Base-by-base conservation (phyloP, 139 green algal genomes). In the Limnomonas spitsbergensis region DNA sequence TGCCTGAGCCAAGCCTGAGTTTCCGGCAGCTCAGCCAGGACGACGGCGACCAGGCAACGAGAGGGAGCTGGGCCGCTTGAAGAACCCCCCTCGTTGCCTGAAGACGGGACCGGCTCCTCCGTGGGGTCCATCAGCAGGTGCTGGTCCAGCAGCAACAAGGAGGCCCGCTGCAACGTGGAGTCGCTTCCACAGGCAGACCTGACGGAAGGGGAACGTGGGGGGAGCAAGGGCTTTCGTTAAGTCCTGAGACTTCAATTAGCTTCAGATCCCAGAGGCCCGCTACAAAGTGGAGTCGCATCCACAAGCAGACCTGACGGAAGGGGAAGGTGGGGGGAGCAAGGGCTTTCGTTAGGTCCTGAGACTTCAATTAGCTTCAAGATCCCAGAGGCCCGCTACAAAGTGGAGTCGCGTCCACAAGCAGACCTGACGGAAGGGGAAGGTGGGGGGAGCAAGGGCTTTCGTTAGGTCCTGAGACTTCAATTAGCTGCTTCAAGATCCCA, bases 1-100 rank as follows among this genome's bases (percentile, higher is more conserved):
- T 88, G 81, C 38, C 80, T 42, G 42, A 86, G 36, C 77, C 84
- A 86, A 35, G 47, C 29, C 76, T 82, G 76, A 66, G 81, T 81
- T 27, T 81, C 81, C 6, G 70, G 75, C 71, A 83, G 67, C 6
- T 75, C 34, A 9, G 9, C 0, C 40, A 83, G 54, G 26, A 85
- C 67, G 29, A 34, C 29, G 27, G 52, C 26, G 32, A 76, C 83
- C 70, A 83, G 40, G 72, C 77, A 80, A 1, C n/a, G 24, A 24
- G 47, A 6, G 27, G 72, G 20, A 1, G 42, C 6, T 40, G 52
- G n/a, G n/a, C n/a, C n/a, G n/a, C n/a, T n/a, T n/a, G n/a, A n/a
- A n/a, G n/a, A n/a, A n/a, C n/a, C n/a, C n/a, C 36, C 36, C 32
- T 61, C 47, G 14, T 61, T 20, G 20, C 47, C 20, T 29, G 47